Percentiles rank a stretch among this genome's conserved stretches.
Conservation (phyloP, 2,329 filamentous ascomycete genomes). For the Stachybotrys echinatus region DNA sequence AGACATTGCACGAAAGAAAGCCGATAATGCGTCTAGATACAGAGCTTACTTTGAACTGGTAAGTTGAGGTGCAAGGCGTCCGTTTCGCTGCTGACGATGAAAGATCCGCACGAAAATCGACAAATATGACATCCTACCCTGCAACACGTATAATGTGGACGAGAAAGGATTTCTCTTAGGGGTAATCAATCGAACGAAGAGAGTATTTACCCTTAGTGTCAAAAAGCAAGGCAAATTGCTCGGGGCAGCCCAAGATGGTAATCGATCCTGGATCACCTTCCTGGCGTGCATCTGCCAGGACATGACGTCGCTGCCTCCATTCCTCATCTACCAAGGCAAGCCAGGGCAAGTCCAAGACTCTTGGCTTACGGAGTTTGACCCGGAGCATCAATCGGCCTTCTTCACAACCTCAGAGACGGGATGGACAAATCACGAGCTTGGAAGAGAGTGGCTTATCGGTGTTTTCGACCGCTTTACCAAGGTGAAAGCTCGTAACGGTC, state of each 20-base stretch:
- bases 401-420: constrained; percentile 3
- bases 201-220: constrained; percentile 1
- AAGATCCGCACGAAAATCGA: constrained; percentile 1
- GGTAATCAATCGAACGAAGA: constrained; percentile 6
- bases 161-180: constrained; percentile 1
- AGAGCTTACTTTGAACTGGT: constrained; percentile 1
- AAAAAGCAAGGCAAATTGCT: constrained; percentile 6
- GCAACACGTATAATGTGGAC: background rate
- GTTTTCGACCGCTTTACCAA: constrained; percentile 5
- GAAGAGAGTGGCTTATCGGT: constrained; percentile 3
- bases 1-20: background rate
- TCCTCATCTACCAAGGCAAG: background rate
- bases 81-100: background rate
- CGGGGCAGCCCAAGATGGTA: constrained; percentile 1
- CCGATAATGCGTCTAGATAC: constrained; percentile 1
- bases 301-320: constrained; percentile 7
- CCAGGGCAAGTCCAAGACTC: constrained; percentile 1
- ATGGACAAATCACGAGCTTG: constrained; percentile 3
- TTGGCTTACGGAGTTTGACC: constrained; percentile 1
- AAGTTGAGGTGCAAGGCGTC: background rate
- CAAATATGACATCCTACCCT: constrained; percentile 1
- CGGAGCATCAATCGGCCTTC: constrained; percentile 3
- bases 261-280: constrained; percentile 3
- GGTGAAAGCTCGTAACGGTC: constrained; percentile 1
- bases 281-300: constrained; percentile 7